These are phyloP conservation scores for Eucalyptus pumila DNA, from an alignment of 345 rosid species.

Conservation along the genomic window DNA sequence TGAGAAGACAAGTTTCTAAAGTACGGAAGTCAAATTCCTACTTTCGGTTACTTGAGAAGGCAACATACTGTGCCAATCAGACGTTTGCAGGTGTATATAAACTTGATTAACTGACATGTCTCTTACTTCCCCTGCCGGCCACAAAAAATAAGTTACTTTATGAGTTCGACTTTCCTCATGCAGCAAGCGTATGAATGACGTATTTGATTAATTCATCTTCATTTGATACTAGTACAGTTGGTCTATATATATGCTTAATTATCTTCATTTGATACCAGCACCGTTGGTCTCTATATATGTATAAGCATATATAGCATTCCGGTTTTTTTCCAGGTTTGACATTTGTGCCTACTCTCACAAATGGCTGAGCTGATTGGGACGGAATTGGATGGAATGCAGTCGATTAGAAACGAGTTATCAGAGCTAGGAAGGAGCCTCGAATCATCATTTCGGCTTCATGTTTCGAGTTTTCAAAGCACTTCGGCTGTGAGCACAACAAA, in stretches of 20 bases:
- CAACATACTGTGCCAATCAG: not conserved
- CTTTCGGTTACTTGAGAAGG: not conserved
- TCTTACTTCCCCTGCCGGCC: not conserved
- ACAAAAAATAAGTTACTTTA: not conserved
- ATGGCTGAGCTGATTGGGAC: constrained; percentile 42
- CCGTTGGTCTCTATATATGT: not conserved
- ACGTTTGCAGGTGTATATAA: not conserved
- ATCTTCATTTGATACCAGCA: not conserved
- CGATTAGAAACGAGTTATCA: constrained; percentile 40
- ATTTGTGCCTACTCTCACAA: not conserved
- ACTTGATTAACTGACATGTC: not conserved
- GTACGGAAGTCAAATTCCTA: not conserved
- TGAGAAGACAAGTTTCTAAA: not conserved
- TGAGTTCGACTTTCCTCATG: not conserved
- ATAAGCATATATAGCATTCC: not conserved
- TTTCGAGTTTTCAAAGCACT: constrained; percentile 27
- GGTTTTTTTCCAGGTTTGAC: not conserved
- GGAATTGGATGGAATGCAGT: constrained; percentile 40
- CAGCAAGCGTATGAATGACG: not conserved
- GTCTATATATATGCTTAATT: not conserved
- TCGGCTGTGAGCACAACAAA: constrained; percentile 8
- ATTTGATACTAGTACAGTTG: not conserved
- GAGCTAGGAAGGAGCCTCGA: constrained; percentile 57
- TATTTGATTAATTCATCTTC: not conserved
- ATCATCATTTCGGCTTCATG: constrained; percentile 35